Conservation (phyloP, 352 stramenopile species). For the Globisporangium cederbergense region DNA sequence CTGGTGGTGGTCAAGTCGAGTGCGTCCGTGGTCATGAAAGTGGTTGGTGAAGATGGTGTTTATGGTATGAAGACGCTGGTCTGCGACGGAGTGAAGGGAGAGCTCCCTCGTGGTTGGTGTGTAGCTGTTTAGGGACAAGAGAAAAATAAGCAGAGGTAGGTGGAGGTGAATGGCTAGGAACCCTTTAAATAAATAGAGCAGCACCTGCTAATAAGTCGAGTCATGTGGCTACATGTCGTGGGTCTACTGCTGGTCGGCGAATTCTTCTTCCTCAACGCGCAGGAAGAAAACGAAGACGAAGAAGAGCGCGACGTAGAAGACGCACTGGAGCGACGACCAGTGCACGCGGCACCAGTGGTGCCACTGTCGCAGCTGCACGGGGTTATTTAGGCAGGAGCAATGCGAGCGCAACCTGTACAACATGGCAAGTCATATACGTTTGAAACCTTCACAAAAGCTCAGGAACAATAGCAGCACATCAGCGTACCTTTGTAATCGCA, state of each 20-base stretch:
- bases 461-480: neutral
- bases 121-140: slow-evolving; percentile 5
- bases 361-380: slow-evolving; percentile 30
- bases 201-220: neutral
- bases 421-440: neutral
- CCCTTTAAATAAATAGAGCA: slow-evolving; percentile 5
- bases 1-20: neutral
- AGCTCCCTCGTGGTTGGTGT: neutral
- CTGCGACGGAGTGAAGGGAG: slow-evolving; percentile 4
- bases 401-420: neutral
- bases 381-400: neutral
- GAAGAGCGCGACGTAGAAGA: slow-evolving; percentile 64
- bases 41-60: neutral
- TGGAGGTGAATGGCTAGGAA: neutral
- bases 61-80: slow-evolving; percentile 9
- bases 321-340: slow-evolving; percentile 48
- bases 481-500: slow-evolving; percentile 4
- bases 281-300: slow-evolving; percentile 61
- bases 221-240: neutral
- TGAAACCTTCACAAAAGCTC: neutral
- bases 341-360: slow-evolving; percentile 52
- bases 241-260: slow-evolving; percentile 23
- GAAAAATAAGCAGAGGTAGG: neutral
- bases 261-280: slow-evolving; percentile 57
- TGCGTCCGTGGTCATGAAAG: neutral